Evolutionary conservation across 2,329 filamentous ascomycete species (phyloP), one percentile per base, ranked within the genome.

Genomic region (Periconia sp.): DNA sequence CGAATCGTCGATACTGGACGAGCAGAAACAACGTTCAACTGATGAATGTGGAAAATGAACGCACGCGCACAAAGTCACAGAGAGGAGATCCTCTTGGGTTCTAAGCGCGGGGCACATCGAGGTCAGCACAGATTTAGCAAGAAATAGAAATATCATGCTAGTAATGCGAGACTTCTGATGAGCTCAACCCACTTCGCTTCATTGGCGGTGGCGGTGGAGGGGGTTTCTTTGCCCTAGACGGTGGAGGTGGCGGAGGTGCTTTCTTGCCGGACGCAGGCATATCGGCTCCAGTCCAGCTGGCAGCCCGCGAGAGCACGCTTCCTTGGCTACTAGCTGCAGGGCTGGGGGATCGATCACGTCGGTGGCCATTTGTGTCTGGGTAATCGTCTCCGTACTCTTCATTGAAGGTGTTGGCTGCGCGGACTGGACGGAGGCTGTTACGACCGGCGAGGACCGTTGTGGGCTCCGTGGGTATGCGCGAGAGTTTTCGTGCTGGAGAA

Each of bases 171-270:
- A 71, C 58, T 59, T 71, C 68, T 48, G 67, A 68, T 52, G 69
- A 64, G 62, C 77, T 80, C 64, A 80, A 68, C 56, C 76, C 76
- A 70, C 76, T 80, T 60, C 84, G 76, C 77, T 88, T 88, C 74
- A 85, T 81, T 19, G 86, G 85, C 11, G 83, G 84, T 19, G 84
- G 85, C 37, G 84, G 84, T 55, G 85, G 84, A 19, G 83, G 81
- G 13, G 85, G 84, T 71, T 88, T 88, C 78, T 87, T 89, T 35
- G 82, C 75, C 65, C 85, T 76, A 19, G 81, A 82, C 20, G 85
- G 86, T 27, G 86, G 85, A 18, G 86, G 85, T 45, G 84, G 82
- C 18, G 71, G 71, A 41, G 71, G 69, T 43, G 79, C 80, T 71
- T 83, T 85, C 69, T 81, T 82, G 51, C 65, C 72, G 45, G 57